These are phyloP conservation scores for Buxus sempervirens DNA, from an alignment of 164 flowering plant species.

Conservation along the genomic window DNA sequence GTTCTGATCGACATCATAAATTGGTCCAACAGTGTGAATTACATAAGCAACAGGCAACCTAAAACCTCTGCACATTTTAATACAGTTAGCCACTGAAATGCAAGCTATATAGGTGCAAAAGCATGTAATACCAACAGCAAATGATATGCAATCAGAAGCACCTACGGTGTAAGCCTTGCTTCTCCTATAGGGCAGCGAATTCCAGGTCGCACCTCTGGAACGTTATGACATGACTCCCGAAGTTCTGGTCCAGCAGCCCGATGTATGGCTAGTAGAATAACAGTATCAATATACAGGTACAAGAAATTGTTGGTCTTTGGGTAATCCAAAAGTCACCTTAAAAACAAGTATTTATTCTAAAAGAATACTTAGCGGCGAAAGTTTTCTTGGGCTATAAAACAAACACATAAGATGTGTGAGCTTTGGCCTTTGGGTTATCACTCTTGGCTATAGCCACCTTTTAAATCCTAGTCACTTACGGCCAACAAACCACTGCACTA, in stretches of 20 bases:
- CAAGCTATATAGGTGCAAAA: background rate
- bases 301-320: no score
- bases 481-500: no score
- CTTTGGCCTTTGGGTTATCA: no score
- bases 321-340: no score
- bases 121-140: background rate
- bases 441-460: no score
- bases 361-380: no score
- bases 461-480: no score
- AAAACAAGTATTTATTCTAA: no score
- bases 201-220: constrained; percentile 78
- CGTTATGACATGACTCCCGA: constrained; percentile 58
- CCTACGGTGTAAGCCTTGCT: constrained; percentile 92
- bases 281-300: background rate
- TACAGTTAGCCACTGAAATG: background rate
- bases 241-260: constrained; percentile 96
- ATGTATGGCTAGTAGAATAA: constrained; percentile 61
- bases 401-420: no score
- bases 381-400: no score
- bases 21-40: constrained; percentile 93
- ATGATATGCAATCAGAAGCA: constrained; percentile 7
- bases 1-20: constrained; percentile 54
- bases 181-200: constrained; percentile 94
- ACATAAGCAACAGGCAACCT: constrained; percentile 79
- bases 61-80: constrained; percentile 64